Percentiles rank a stretch among this genome's conserved stretches.
Evolutionary conservation across 371 early-diverging fungal species (phyloP).

Genomic region (Mucor lusitanicus): DNA sequence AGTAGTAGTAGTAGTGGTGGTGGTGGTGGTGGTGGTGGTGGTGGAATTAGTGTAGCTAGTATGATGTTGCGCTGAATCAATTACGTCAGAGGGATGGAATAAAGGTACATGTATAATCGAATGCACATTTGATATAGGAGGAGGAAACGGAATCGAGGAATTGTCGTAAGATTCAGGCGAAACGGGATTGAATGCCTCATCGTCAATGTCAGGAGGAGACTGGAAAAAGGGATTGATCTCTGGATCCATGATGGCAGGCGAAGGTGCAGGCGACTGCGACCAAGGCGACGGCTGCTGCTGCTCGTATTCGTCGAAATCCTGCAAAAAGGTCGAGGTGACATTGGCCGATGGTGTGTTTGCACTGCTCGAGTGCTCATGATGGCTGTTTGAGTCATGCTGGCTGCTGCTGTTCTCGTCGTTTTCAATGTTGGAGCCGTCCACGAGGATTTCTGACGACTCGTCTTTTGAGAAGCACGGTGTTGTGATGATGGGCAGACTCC

Average conservation of each 20-base stretch:
- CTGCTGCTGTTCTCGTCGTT: conserved; percentile 23
- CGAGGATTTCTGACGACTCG: conserved; percentile 37
- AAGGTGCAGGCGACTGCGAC: conserved; percentile 69
- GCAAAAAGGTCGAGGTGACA: conserved; percentile 23
- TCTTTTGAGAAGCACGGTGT: conserved; percentile 40
- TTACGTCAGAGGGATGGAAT: conserved; percentile 38
- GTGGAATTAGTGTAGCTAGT: neutral
- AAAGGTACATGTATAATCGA: conserved; percentile 64
- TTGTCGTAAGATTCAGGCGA: conserved; percentile 44
- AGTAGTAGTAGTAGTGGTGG: neutral
- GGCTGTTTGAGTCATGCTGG: neutral
- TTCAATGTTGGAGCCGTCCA: conserved; percentile 31
- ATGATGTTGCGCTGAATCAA: neutral
- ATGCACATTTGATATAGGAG: conserved; percentile 50
- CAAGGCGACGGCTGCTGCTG: conserved; percentile 58
- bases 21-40: neutral
- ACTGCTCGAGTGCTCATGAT: neutral
- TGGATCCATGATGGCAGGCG: conserved; percentile 63
- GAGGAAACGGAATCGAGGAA: conserved; percentile 41
- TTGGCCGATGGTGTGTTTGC: conserved; percentile 8
- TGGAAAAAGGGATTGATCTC: conserved; percentile 64
- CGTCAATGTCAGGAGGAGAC: conserved; percentile 58
- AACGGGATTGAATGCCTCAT: conserved; percentile 63
- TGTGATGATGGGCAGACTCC: conserved; percentile 31
- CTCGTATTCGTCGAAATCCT: conserved; percentile 52